Percentiles rank a stretch among this genome's conserved stretches.
Conservation (phyloP, 495 filamentous ascomycete species). For the Trichoderma asperelloides region DNA sequence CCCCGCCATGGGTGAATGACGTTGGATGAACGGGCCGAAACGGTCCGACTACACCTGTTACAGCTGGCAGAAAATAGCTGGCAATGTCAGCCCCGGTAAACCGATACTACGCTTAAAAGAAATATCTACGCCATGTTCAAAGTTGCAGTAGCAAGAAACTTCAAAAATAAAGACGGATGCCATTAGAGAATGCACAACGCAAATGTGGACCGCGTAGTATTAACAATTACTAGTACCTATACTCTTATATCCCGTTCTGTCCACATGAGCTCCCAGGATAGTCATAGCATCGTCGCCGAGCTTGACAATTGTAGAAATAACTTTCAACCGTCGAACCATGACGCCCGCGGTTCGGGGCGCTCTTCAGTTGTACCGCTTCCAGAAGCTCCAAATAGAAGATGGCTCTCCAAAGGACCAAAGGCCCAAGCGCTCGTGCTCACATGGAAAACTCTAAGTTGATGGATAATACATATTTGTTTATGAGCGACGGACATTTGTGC, state of each 20-base stretch:
- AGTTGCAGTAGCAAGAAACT: background rate
- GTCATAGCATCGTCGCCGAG: background rate
- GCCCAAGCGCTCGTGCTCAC: background rate
- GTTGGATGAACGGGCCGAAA: background rate
- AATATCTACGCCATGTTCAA: background rate
- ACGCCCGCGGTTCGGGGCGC: background rate
- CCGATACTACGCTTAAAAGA: background rate
- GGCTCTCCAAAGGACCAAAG: background rate
- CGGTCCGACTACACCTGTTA: background rate
- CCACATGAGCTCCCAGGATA: background rate
- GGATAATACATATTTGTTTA: background rate
- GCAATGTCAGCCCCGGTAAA: background rate
- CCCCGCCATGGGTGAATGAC: constrained; percentile 1
- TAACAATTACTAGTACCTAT: background rate
- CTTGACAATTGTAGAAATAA: background rate
- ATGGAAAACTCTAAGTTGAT: no score
- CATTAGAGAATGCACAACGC: background rate
- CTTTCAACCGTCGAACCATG: background rate
- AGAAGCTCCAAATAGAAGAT: background rate
- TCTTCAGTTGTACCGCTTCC: background rate
- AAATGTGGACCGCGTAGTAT: background rate
- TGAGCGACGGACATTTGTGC: background rate
- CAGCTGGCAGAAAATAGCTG: background rate
- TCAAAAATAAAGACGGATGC: background rate
- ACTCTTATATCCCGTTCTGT: background rate